Base-by-base conservation (phyloP, 2,329 filamentous ascomycete species). In the Elsinoe australis region DNA sequence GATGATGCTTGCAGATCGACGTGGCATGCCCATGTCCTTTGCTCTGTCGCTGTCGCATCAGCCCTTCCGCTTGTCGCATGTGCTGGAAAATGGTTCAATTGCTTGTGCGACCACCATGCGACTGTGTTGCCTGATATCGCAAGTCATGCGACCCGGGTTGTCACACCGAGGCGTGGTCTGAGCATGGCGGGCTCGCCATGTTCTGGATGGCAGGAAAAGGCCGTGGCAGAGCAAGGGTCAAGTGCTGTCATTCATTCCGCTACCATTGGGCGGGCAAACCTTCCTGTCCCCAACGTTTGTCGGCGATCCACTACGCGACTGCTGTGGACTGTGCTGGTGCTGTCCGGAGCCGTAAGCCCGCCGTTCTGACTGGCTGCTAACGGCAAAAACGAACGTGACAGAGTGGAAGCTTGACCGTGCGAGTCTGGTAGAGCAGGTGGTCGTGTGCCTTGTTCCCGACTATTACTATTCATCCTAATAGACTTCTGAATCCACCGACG, bases 351-450 rank as follows among this genome's bases (percentile, higher is more conserved):
- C 24, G 15, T 44, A 44, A 29, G 29, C 39, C 39, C 21, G 15
- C 10, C 19, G 21, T 31, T 44, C n/a, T 21, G n/a, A 44, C n/a
- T 44, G 39, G 39, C 17, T 24, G 39, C 19, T 26, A 44, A 44
- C 39, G 39, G 39, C 24, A 44, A 31, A 44, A 44, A 44, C 24
- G 39, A 44, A 29, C 39, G 39, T 44, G 39, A 44, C 39, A 32
- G 39, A 44, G 39, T 44, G 39, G 39, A 44, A 44, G 28, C 21
- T 22, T 41, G 26, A 41, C 12, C 36, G 28, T 26, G 28, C 21
- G n/a, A n/a, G n/a, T n/a, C n/a, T n/a, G 36, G 12, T 41, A 24
- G 28, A 41, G 3, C 26, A 28, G 28, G 39, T 44, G 39, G 39
- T 44, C 39, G 39, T 32, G 39, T 44, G 39, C 28, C 24, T 26